Conservation (phyloP, 352 stramenopile genomes). For the Achlya hypogyna region DNA sequence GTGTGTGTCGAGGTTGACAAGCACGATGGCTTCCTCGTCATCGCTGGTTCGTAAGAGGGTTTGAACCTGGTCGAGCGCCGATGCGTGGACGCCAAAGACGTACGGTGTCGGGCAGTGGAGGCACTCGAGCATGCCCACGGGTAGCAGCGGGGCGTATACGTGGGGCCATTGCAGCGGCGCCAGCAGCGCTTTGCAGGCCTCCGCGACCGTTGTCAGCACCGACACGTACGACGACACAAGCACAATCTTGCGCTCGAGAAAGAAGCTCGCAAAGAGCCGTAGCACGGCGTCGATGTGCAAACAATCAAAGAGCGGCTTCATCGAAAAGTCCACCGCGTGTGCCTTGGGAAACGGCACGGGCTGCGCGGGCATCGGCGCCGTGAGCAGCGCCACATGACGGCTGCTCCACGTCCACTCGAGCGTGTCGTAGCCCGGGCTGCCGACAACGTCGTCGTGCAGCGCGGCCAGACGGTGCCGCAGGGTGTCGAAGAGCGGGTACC, state of each 20-base stretch:
- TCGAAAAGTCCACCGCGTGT: constrained; percentile 45
- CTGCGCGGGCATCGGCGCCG: not conserved
- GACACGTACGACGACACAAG: constrained; percentile 74
- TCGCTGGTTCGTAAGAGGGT: constrained; percentile 36
- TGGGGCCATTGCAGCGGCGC: constrained; percentile 81
- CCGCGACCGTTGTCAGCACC: constrained; percentile 70
- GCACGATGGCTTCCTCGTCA: constrained; percentile 45
- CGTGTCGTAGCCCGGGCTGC: not conserved
- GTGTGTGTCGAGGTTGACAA: constrained; percentile 68
- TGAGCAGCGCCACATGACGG: not conserved
- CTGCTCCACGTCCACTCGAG: not conserved
- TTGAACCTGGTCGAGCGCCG: constrained; percentile 42
- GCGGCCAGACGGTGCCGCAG: constrained; percentile 59
- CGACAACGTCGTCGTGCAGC: constrained; percentile 28
- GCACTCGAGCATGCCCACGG: constrained; percentile 68
- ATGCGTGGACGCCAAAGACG: constrained; percentile 71
- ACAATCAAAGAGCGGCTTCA: constrained; percentile 75
- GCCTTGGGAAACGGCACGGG: not conserved
- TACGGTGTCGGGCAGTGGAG: constrained; percentile 81
- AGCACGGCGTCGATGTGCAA: constrained; percentile 65
- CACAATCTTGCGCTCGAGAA: constrained; percentile 74
- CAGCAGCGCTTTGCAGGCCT: constrained; percentile 74
- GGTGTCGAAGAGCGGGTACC: constrained; percentile 72
- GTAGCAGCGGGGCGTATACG: constrained; percentile 76
- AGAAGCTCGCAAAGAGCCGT: constrained; percentile 61